These are phyloP conservation scores for Escovopsis sp. DNA, from an alignment of 2,329 filamentous ascomycete species.

Conservation along the genomic window DNA sequence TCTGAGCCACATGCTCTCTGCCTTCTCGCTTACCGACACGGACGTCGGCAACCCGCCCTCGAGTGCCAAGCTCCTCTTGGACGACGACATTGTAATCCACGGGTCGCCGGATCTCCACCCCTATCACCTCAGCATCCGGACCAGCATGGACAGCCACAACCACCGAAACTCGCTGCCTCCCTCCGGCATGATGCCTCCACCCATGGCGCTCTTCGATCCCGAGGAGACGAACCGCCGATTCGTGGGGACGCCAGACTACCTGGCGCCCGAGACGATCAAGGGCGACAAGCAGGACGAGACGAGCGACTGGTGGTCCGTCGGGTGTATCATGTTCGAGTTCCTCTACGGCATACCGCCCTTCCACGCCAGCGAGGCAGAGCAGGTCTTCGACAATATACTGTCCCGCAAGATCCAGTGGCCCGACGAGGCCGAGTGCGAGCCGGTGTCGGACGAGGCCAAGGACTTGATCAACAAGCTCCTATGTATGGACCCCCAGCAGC, in stretches of 20 bases:
- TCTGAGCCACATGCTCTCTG: constrained; percentile 66
- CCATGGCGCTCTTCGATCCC: constrained; percentile 89
- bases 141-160: constrained; percentile 19
- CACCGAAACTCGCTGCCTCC: constrained; percentile 23
- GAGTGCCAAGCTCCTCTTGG: constrained; percentile 44
- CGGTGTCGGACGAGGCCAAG: constrained; percentile 70
- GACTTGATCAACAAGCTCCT: constrained; percentile 89
- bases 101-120: constrained; percentile 64
- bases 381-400: constrained; percentile 94
- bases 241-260: constrained; percentile 91
- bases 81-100: constrained; percentile 60
- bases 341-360: constrained; percentile 89
- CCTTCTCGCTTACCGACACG: constrained; percentile 56
- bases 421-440: constrained; percentile 57
- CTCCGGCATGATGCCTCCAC: constrained; percentile 66
- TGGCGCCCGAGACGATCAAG: constrained; percentile 92
- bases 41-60: constrained; percentile 26
- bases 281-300: constrained; percentile 93
- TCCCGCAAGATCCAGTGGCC: constrained; percentile 86
- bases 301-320: constrained; percentile 99
- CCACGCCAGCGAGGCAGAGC: constrained; percentile 74
- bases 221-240: constrained; percentile 87
- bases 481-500: constrained; percentile 64
- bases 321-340: constrained; percentile 95
- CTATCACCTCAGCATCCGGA: constrained; percentile 12